Conservation (phyloP, 371 early-diverging fungal genomes). For the Haplosporangium sp. region DNA sequence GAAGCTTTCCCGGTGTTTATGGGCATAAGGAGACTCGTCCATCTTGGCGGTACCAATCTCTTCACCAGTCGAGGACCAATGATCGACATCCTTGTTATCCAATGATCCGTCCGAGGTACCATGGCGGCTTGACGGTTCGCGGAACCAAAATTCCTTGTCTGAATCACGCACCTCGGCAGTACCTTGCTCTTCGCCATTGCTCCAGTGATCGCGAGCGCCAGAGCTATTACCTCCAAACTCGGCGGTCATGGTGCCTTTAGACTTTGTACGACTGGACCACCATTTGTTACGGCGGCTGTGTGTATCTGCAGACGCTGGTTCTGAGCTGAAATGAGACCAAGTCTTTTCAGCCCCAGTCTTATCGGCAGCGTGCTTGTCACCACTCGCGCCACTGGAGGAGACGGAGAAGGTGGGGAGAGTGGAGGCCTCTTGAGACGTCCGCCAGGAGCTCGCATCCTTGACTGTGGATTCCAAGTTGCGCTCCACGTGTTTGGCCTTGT, state of each 20-base stretch:
- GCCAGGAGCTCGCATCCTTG: neutral
- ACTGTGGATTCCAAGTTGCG: neutral
- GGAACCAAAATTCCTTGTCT: conserved; percentile 14
- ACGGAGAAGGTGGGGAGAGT: too few species aligned
- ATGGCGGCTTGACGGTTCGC: neutral
- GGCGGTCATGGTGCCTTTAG: neutral
- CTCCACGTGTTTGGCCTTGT: conserved; percentile 8
- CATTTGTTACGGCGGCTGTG: neutral
- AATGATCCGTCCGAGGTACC: neutral
- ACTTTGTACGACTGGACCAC: neutral
- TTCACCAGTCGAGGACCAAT: conserved; percentile 14
- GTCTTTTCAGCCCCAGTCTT: neutral
- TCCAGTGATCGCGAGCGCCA: conserved; percentile 10
- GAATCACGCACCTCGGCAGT: conserved; percentile 21
- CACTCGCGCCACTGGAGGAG: too few species aligned
- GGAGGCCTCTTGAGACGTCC: neutral
- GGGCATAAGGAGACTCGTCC: conserved; percentile 5
- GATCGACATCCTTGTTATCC: conserved; percentile 23
- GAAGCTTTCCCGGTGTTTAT: conserved; percentile 8
- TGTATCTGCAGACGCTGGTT: neutral
- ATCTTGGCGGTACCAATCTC: conserved; percentile 24
- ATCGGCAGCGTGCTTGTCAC: too few species aligned
- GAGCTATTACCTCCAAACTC: conserved; percentile 1
- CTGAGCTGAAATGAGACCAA: conserved; percentile 1
- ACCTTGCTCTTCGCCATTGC: conserved; percentile 17